Evolutionary conservation across 202 grass and related monocot species (phyloP).

Genomic region (Carex arenaria): DNA sequence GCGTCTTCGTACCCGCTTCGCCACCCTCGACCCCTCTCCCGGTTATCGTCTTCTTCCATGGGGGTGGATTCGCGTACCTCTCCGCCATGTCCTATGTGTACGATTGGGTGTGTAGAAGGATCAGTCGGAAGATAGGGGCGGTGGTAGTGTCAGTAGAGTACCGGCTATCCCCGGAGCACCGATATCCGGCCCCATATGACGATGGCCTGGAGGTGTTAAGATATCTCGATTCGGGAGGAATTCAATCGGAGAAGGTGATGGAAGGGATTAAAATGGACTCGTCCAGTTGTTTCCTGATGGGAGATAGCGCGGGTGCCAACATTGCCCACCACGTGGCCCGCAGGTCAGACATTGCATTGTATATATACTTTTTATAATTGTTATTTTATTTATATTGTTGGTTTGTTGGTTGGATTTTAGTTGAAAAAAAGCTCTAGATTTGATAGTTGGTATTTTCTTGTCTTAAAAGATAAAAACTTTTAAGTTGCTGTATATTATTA

Average conservation of each 20-base stretch:
- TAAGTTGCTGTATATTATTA: constrained; percentile 2
- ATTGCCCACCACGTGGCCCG: constrained; percentile 61
- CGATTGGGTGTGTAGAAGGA: constrained; percentile 61
- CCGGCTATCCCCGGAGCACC: constrained; percentile 72
- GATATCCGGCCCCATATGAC: constrained; percentile 53
- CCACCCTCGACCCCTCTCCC: neutral
- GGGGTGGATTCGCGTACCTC: constrained; percentile 76
- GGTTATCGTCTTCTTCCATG: constrained; percentile 77
- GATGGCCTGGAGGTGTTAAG: constrained; percentile 62
- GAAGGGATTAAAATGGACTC: constrained; percentile 29
- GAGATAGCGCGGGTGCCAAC: constrained; percentile 82
- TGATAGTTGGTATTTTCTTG: neutral
- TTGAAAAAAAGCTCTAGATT: neutral
- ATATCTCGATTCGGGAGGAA: constrained; percentile 42
- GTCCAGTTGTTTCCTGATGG: constrained; percentile 55
- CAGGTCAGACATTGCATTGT: neutral
- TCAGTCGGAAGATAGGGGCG: constrained; percentile 27
- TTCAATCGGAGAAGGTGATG: neutral
- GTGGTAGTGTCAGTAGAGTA: constrained; percentile 75
- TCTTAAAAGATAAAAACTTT: too few species aligned
- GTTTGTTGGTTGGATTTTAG: neutral
- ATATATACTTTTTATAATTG: neutral
- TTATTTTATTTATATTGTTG: neutral
- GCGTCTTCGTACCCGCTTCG: constrained; percentile 33
- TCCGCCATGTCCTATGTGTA: constrained; percentile 39